These are phyloP conservation scores for Torulaspora microellipsoides DNA, from an alignment of 805 yeast genomes.

Conservation along the genomic window DNA sequence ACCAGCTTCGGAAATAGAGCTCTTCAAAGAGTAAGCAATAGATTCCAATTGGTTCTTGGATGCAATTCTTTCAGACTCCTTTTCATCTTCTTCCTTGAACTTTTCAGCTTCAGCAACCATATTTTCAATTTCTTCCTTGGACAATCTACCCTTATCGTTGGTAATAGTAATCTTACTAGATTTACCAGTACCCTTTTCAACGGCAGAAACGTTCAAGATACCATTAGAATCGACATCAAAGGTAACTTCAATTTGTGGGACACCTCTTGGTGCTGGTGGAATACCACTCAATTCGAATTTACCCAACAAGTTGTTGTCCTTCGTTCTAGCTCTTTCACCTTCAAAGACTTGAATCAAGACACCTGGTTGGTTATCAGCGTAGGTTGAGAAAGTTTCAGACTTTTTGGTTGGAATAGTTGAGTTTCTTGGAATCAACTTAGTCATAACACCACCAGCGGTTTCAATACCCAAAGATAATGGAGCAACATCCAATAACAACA, in stretches of 20 bases:
- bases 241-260: slow-evolving; percentile 96
- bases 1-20: slow-evolving; percentile 69
- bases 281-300: slow-evolving; percentile 95
- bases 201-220: slow-evolving; percentile 93
- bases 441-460: slow-evolving; percentile 99
- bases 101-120: slow-evolving; percentile 98
- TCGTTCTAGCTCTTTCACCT: slow-evolving; percentile 97
- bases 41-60: slow-evolving; percentile 97
- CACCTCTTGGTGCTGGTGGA: slow-evolving; percentile 99
- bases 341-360: slow-evolving; percentile 96
- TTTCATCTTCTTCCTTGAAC: slow-evolving; percentile 94
- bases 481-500: slow-evolving; percentile 95
- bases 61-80: slow-evolving; percentile 87
- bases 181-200: slow-evolving; percentile 99
- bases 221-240: slow-evolving; percentile 97
- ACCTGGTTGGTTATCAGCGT: slow-evolving; percentile 99
- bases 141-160: slow-evolving; percentile 97
- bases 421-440: slow-evolving; percentile 98
- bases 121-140: slow-evolving; percentile 96
- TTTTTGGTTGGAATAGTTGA: slow-evolving; percentile 98
- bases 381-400: slow-evolving; percentile 96
- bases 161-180: slow-evolving; percentile 94
- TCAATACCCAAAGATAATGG: slow-evolving; percentile 98
- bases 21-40: slow-evolving; percentile 90
- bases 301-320: slow-evolving; percentile 96